Base-by-base conservation (phyloP, 345 rosid species). In the Sonneratia alba region DNA sequence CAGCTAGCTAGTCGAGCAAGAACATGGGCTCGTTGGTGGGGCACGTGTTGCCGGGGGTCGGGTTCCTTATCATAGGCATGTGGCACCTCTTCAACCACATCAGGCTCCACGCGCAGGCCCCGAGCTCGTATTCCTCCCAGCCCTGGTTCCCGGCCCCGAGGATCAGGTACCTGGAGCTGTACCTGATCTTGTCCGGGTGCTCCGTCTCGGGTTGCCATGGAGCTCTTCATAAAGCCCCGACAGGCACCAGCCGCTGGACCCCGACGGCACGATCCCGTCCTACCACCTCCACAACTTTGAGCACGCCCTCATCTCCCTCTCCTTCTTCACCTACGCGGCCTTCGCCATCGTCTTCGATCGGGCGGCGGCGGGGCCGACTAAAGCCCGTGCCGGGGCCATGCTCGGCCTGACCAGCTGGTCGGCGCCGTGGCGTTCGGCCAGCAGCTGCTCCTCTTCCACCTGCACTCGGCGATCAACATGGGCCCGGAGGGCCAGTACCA, bases 401-500 rank as follows among this genome's bases (percentile, higher is more conserved):
- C 62, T 81, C 82, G 78, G 80, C 3, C 68, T 92, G 5, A 77
- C 22, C 85, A 79, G 48, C 71, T 90, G 45, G 70, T 92, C 7
- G 96, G 77, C 1, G 86, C 89, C 1, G 59, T 90, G 4, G 92
- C 96, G 21, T 88, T 92, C 38, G 84, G 87, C 1, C 98, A 88
- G 53, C 86, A 90, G 64, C 84, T 90, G 16, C 75, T 92, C 55
- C 80, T 92, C 12, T 90, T 92, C 84, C 91, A 82, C 77, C 88
- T 90, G 21, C 98, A 90, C 76, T 87, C 98, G 0, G 71, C 40
- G 97, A 89, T 63, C 97, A 93, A 93, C 75, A 85, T 76, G 75
- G 97, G 97, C 9, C 78, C 91, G 9, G 92, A 93, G 77, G 96
- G 98, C 0, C 97, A 88, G 14, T 93, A 91, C 77, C 98, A 93